These are phyloP conservation scores for Myriosclerotinia duriaeana DNA, from an alignment of 2,329 filamentous ascomycete genomes.

Conservation along the genomic window DNA sequence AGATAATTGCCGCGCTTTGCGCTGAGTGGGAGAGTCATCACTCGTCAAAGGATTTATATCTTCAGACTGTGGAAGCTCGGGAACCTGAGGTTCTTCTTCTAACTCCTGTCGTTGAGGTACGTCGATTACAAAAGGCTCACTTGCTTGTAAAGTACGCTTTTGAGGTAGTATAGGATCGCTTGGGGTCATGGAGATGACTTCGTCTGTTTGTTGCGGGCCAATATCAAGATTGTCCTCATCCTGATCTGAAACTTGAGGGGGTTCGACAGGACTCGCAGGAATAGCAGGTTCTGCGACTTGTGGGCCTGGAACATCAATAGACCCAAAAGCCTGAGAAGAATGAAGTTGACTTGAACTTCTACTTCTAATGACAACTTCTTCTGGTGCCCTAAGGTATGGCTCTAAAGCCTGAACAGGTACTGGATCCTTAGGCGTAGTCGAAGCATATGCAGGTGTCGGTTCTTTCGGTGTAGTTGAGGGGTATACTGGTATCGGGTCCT, in stretches of 20 bases:
- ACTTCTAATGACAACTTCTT: conserved; percentile 15
- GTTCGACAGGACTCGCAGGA: conserved; percentile 4
- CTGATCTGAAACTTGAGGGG: conserved; percentile 7
- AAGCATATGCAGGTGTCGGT: conserved; percentile 9
- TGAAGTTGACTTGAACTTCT: conserved; percentile 13
- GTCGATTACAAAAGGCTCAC: background rate
- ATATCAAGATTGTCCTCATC: conserved; percentile 10
- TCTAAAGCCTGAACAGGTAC: conserved; percentile 21
- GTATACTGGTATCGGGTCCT: conserved; percentile 25
- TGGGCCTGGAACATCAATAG: conserved; percentile 15
- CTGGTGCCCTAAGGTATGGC: conserved; percentile 14
- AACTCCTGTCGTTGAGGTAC: background rate
- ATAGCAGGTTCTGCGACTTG: background rate
- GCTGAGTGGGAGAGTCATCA: conserved; percentile 16
- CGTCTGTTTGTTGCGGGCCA: background rate
- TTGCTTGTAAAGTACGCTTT: background rate
- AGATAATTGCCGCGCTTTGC: conserved; percentile 20
- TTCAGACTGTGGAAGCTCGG: conserved; percentile 4
- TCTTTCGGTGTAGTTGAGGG: conserved; percentile 11
- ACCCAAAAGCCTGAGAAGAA: conserved; percentile 17
- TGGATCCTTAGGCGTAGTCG: conserved; percentile 28
- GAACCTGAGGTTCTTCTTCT: background rate
- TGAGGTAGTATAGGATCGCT: conserved; percentile 13
- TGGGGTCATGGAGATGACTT: conserved; percentile 9
- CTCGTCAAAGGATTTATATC: conserved; percentile 18